Evolutionary conservation across 306 rosid species (phyloP).

Genomic region (Inga laurina): DNA sequence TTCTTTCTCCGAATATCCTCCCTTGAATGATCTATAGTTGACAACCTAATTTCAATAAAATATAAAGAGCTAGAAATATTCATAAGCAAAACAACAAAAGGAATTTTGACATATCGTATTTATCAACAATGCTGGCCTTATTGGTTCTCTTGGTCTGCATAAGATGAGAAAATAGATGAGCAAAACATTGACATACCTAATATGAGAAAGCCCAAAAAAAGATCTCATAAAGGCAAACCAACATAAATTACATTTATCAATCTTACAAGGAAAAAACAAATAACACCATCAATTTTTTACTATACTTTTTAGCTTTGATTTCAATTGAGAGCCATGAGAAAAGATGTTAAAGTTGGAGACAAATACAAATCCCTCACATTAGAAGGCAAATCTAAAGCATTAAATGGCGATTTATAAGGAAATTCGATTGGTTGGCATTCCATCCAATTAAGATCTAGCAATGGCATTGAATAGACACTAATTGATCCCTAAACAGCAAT

Average conservation of each 20-base stretch:
- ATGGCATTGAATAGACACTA: background rate
- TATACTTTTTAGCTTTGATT: background rate
- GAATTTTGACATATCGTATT: slow-evolving; percentile 47
- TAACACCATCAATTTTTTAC: background rate
- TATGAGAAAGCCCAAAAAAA: background rate
- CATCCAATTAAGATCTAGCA: background rate
- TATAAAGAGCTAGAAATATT: too few species aligned
- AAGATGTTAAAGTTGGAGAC: background rate
- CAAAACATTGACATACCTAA: background rate
- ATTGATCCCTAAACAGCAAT: background rate
- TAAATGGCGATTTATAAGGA: background rate
- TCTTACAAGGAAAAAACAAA: background rate
- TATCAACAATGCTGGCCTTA: slow-evolving; percentile 69
- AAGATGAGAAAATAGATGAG: background rate
- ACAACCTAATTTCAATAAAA: too few species aligned
- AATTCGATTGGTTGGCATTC: background rate
- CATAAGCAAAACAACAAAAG: too few species aligned
- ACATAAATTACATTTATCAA: background rate
- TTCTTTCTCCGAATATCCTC: too few species aligned
- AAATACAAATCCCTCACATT: background rate
- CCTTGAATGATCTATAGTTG: too few species aligned
- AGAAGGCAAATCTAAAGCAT: background rate
- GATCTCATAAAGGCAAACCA: background rate
- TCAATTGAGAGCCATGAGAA: background rate
- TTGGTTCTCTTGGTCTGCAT: slow-evolving; percentile 65